A percentile compares a stretch with the other conserved stretches of the same genome.
Evolutionary conservation across 2,329 filamentous ascomycete species (phyloP).

Genomic region (Aureobasidium leucospermi): DNA sequence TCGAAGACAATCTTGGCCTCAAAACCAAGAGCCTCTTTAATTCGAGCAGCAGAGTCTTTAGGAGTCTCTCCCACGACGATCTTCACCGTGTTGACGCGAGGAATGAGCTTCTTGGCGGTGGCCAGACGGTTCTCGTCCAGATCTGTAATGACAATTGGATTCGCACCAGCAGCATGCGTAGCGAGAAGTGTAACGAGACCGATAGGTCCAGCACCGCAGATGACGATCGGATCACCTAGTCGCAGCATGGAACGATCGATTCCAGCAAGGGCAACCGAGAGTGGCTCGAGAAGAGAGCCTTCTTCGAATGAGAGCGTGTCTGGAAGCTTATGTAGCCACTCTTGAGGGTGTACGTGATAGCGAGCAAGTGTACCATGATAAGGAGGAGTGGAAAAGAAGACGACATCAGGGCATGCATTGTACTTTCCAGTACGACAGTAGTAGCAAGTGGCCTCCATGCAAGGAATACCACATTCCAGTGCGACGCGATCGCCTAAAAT

Average conservation of each 20-base stretch:
- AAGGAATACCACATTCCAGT: constrained; percentile 25
- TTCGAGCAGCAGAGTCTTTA: constrained; percentile 63
- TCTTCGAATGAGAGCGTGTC: constrained; percentile 33
- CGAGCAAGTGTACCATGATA: not conserved
- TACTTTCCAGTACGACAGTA: constrained; percentile 45
- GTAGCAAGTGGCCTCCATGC: no score
- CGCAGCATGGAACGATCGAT: not conserved
- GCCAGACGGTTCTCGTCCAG: constrained; percentile 78
- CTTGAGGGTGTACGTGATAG: not conserved
- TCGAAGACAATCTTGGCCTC: constrained; percentile 79
- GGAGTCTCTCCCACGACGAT: constrained; percentile 55
- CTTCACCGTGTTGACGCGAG: constrained; percentile 71
- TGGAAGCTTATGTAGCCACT: constrained; percentile 62
- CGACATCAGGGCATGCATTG: constrained; percentile 81
- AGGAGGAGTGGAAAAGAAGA: constrained; percentile 90
- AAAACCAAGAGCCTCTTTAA: constrained; percentile 49
- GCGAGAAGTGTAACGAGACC: constrained; percentile 67
- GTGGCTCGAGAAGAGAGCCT: constrained; percentile 41
- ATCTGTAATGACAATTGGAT: constrained; percentile 87
- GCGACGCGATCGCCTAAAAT: constrained; percentile 53
- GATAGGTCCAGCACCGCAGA: constrained; percentile 18
- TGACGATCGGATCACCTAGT: constrained; percentile 17
- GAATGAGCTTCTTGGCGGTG: constrained; percentile 78
- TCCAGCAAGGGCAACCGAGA: constrained; percentile 18
- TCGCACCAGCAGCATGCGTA: constrained; percentile 76